Percentiles rank a stretch among this genome's conserved stretches.
These are phyloP conservation scores for Penicillium malachiteum DNA, from an alignment of 495 filamentous ascomycete species.

Conservation along the genomic window DNA sequence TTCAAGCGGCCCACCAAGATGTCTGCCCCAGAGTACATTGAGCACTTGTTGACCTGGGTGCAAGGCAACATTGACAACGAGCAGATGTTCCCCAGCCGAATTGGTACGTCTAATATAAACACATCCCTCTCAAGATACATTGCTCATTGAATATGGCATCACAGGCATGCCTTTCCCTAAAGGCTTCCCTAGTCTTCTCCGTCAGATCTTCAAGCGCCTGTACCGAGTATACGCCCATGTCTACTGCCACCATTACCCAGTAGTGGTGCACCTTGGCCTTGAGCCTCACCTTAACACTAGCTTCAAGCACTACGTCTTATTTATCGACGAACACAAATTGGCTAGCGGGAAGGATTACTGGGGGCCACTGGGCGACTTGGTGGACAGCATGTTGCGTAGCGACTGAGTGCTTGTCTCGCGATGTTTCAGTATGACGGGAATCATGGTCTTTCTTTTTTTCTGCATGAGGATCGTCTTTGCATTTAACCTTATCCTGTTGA, in stretches of 20 bases:
- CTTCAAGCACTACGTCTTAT: slow-evolving; percentile 99
- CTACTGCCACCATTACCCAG: slow-evolving; percentile 99
- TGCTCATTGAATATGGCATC: slow-evolving; percentile 3
- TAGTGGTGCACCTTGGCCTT: slow-evolving; percentile 89
- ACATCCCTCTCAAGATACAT: not conserved
- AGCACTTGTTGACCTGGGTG: slow-evolving; percentile 96
- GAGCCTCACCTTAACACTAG: slow-evolving; percentile 98
- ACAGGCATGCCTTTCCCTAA: slow-evolving; percentile 93
- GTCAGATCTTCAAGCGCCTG: slow-evolving; percentile 96
- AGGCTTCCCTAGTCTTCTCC: slow-evolving; percentile 78
- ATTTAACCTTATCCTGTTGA: slow-evolving; percentile 7
- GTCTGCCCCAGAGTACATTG: slow-evolving; percentile 94
- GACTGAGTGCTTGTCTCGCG: slow-evolving; percentile 54
- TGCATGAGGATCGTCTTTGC: slow-evolving; percentile 11
- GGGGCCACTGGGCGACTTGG: slow-evolving; percentile 93
- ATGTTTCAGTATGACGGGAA: too few relatives aligned
- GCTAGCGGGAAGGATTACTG: slow-evolving; percentile 95
- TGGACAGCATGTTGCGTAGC: slow-evolving; percentile 94
- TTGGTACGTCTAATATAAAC: slow-evolving; percentile 55
- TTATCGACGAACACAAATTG: slow-evolving; percentile 89
- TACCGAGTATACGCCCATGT: slow-evolving; percentile 99
- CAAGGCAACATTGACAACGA: slow-evolving; percentile 96
- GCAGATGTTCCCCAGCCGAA: slow-evolving; percentile 86
- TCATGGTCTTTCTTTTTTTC: slow-evolving; percentile 2
- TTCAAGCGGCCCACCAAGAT: slow-evolving; percentile 97